These are phyloP conservation scores for Lagenaria siceraria DNA, from an alignment of 306 rosid species.

Conservation along the genomic window DNA sequence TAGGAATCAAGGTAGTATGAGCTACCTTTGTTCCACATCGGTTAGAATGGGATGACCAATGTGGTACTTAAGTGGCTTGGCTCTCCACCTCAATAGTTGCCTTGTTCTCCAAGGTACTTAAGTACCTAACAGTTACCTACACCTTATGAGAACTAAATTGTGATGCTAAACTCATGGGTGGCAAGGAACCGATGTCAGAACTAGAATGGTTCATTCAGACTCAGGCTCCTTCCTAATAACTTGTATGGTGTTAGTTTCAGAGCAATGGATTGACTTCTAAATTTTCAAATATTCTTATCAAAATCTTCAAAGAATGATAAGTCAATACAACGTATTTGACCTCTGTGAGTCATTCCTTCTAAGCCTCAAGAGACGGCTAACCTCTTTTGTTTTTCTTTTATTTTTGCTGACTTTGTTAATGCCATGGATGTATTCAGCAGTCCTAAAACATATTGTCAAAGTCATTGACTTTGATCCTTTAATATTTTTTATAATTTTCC, in stretches of 20 bases:
- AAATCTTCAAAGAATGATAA: not conserved
- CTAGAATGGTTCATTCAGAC: conserved; percentile 1
- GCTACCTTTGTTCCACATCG: no score
- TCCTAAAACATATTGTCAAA: not conserved
- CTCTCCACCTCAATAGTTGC: no score
- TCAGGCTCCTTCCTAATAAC: not conserved
- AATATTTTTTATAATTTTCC: not conserved
- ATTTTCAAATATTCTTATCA: not conserved
- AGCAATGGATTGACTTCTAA: not conserved
- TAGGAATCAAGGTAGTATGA: no score
- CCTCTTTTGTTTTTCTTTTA: not conserved
- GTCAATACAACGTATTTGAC: not conserved
- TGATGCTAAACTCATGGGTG: not conserved
- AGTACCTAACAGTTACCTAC: no score
- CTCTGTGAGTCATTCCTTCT: not conserved
- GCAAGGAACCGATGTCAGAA: not conserved
- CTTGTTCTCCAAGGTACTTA: no score
- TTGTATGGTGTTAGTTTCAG: not conserved
- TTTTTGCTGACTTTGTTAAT: not conserved
- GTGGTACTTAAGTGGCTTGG: no score
- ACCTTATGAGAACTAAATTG: not conserved
- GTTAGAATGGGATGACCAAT: no score
- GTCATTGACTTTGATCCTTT: not conserved
- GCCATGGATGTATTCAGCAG: not conserved
- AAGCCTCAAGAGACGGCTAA: not conserved